Evolutionary conservation across 257 asterid genomes (phyloP).

Genomic region (Striga asiatica): DNA sequence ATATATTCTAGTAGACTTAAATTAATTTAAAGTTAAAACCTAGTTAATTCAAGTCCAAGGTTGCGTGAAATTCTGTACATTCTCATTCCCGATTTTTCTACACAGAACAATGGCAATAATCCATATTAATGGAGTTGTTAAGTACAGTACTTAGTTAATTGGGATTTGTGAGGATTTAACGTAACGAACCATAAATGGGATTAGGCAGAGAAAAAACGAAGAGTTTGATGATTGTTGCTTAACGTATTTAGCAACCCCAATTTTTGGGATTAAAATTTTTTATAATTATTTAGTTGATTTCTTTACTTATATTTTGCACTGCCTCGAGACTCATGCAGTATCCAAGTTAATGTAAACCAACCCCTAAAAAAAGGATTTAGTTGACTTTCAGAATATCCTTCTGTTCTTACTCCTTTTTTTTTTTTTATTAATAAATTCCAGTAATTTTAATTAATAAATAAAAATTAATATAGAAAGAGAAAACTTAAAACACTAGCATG

Average conservation of each 20-base stretch:
- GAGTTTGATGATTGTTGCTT: conserved; percentile 56
- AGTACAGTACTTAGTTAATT: conserved; percentile 19
- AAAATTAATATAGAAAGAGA: too few relatives aligned
- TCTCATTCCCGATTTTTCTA: conserved; percentile 30
- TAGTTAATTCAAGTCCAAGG: conserved; percentile 10
- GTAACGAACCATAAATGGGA: conserved; percentile 52
- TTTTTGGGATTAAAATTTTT: conserved; percentile 9
- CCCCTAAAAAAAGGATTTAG: too few relatives aligned
- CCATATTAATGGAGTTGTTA: conserved; percentile 32
- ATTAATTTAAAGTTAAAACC: not conserved
- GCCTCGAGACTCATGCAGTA: conserved; percentile 29
- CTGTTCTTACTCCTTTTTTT: too few relatives aligned
- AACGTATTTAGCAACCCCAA: conserved; percentile 33
- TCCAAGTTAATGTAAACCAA: conserved; percentile 37
- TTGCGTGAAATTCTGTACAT: conserved; percentile 28
- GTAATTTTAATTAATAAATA: too few relatives aligned
- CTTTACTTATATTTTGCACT: not conserved
- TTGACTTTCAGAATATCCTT: too few relatives aligned
- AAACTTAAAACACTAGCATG: too few relatives aligned
- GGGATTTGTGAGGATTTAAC: conserved; percentile 75
- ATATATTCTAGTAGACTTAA: not conserved
- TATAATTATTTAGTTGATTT: not conserved
- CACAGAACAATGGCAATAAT: conserved; percentile 10
- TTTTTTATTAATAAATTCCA: too few relatives aligned
- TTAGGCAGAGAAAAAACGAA: conserved; percentile 11